A percentile compares a stretch with the other conserved stretches of the same genome.
phyloP scores from a whole-genome alignment of 768 basidiomycete species.

The Fomitopsis serialis region DNA sequence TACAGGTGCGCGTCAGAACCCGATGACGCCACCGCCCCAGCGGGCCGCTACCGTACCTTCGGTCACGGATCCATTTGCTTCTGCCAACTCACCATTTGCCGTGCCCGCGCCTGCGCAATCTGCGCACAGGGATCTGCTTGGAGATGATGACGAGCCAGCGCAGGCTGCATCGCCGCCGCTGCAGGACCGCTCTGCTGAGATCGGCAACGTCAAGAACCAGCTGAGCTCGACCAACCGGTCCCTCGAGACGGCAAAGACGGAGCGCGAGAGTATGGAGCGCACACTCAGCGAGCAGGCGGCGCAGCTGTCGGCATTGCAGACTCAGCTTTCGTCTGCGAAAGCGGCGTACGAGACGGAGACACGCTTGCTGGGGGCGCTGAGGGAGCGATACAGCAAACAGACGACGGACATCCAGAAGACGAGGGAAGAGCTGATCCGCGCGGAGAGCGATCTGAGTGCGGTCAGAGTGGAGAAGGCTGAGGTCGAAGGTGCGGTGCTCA shows the following conservation, averaged over 20 bases:
- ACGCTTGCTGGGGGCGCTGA: conserved; percentile 57
- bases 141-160: conserved; percentile 61
- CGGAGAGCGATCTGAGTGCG: conserved; percentile 90
- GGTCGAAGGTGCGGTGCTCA: conserved; percentile 76
- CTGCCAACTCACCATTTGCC: conserved; percentile 25
- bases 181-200: conserved; percentile 76
- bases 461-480: conserved; percentile 87
- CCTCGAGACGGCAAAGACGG: conserved; percentile 57
- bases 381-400: conserved; percentile 65
- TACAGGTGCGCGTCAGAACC: conserved; percentile 26
- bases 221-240: conserved; percentile 74
- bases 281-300: conserved; percentile 61
- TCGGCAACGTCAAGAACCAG: conserved; percentile 85
- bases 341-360: conserved; percentile 84
- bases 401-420: conserved; percentile 64
- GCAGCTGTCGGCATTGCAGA: conserved; percentile 76
- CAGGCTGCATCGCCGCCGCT: conserved; percentile 42
- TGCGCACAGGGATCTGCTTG: conserved; percentile 52
- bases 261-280: conserved; percentile 62
- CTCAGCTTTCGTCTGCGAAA: conserved; percentile 78
- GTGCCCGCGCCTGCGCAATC: conserved; percentile 5
- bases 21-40: conserved; percentile 12
- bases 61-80: conserved; percentile 46
- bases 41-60: conserved; percentile 11
- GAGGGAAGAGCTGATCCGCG: conserved; percentile 75